These are phyloP conservation scores for Eucalyptus fibrosa DNA, from an alignment of 345 rosid genomes.

Conservation along the genomic window DNA sequence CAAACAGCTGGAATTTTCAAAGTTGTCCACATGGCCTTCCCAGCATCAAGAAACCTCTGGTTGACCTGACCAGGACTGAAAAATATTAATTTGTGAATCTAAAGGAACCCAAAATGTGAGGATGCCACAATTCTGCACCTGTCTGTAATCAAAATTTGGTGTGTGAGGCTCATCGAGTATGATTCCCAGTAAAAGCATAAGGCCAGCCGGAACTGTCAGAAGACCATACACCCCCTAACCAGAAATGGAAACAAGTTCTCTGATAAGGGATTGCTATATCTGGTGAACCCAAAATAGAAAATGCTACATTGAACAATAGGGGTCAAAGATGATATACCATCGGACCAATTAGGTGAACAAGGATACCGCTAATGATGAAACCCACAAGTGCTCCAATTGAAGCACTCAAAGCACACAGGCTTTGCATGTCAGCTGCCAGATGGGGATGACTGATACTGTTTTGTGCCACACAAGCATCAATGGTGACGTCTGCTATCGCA, in stretches of 20 bases:
- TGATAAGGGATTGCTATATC: not conserved
- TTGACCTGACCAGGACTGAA: constrained; percentile 33
- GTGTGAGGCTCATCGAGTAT: constrained; percentile 44
- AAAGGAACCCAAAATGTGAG: not conserved
- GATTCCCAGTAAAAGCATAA: constrained; percentile 47
- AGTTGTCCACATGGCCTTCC: constrained; percentile 81
- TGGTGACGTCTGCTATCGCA: constrained; percentile 89
- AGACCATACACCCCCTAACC: constrained; percentile 74
- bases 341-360: constrained; percentile 82
- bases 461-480: constrained; percentile 92
- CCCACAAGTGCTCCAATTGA: constrained; percentile 80
- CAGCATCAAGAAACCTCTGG: constrained; percentile 51
- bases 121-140: constrained; percentile 20
- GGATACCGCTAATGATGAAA: constrained; percentile 65
- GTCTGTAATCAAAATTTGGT: constrained; percentile 43
- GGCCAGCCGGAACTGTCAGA: constrained; percentile 56
- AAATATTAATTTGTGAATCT: not conserved
- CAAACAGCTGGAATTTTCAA: constrained; percentile 67
- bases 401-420: constrained; percentile 66
- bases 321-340: constrained; percentile 28
- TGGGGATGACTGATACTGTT: constrained; percentile 64
- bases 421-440: constrained; percentile 91
- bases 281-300: not conserved
- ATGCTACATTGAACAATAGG: not conserved
- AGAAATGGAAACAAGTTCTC: not conserved